phyloP scores from a whole-genome alignment of 2,329 filamentous ascomycete genomes.

The Penicillium capsulatum region DNA sequence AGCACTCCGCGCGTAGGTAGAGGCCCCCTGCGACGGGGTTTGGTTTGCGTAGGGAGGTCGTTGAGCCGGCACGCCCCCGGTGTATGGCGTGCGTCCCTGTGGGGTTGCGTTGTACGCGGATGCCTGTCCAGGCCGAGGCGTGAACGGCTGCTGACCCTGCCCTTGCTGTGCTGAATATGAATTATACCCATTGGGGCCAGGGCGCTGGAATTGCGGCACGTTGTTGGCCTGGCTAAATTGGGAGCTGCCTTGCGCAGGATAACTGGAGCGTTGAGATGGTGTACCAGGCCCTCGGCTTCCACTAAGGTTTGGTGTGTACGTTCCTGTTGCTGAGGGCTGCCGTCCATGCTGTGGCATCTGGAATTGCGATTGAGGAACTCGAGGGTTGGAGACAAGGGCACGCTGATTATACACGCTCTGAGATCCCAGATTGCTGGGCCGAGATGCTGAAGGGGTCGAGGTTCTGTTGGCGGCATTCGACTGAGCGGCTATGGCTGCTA shows the following conservation, averaged over 20 bases:
- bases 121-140: constrained; percentile 34
- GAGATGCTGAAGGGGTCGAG: constrained; percentile 32
- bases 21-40: constrained; percentile 27
- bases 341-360: constrained; percentile 31
- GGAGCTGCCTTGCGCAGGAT: constrained; percentile 29
- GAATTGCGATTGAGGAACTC: constrained; percentile 28
- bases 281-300: constrained; percentile 33
- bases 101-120: constrained; percentile 31
- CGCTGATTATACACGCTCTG: constrained; percentile 35
- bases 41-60: constrained; percentile 29
- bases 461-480: constrained; percentile 30
- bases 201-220: constrained; percentile 41
- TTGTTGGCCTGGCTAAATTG: constrained; percentile 35
- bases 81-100: constrained; percentile 34
- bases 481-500: constrained; percentile 31
- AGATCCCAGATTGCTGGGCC: constrained; percentile 28
- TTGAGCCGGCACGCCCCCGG: constrained; percentile 30
- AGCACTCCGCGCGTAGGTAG: constrained; percentile 38
- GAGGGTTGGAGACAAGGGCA: constrained; percentile 28
- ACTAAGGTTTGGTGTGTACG: constrained; percentile 34
- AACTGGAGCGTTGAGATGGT: constrained; percentile 36
- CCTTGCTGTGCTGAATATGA: constrained; percentile 8
- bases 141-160: constrained; percentile 26
- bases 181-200: constrained; percentile 36
- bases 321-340: constrained; percentile 29